Evolutionary conservation across 2,329 filamentous ascomycete genomes (phyloP), one percentile per base, ranked within the genome.

Genomic region (Talaromyces sp.): DNA sequence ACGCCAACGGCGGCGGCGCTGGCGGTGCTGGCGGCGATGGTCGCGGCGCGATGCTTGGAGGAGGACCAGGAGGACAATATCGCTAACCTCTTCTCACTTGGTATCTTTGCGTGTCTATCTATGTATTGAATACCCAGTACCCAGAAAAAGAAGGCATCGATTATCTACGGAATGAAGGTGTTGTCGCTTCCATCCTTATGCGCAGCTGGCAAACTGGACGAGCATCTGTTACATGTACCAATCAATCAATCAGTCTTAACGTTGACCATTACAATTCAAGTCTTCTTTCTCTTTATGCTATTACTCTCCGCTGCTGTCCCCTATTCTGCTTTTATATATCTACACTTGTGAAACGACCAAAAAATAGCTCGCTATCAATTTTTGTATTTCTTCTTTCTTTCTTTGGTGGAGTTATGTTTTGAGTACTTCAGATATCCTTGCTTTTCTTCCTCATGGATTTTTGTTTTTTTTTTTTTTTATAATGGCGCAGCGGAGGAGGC

Each of bases 21-120:
- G 51, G 36, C 11, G 36, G 3, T 13, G 54, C 34, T 8, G 51
- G 74, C 45, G 73, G 76, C 19, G 71, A 68, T 29, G 70, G 76
- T n/a, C 60, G 64, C 47, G 73, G 77, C 45, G 77, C 76, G 22
- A 76, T 78, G 71, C 70, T 76, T 22, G 59, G 64, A 25, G 64
- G 61, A 51, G 75, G 72, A 11, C 31, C n/a, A n/a, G 36, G 29
- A 3, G 75, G 75, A 34, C 76, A 74, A 47, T 78, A 73, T 69
- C 72, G 76, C 65, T 78, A 75, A 59, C n/a, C 3, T 7, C 3
- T 25, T 8, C 13, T 25, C 13, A 7, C 54, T 19, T 19, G 29
- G 17, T 56, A 61, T 36, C n/a, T 36, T n/a, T 38, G 17, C 49
- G 19, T 43, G 8, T 17, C 17, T 5, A 43, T 51, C 36, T 49